Evolutionary conservation across 352 stramenopile species (phyloP).

Genomic region (Phytophthora sojae): DNA sequence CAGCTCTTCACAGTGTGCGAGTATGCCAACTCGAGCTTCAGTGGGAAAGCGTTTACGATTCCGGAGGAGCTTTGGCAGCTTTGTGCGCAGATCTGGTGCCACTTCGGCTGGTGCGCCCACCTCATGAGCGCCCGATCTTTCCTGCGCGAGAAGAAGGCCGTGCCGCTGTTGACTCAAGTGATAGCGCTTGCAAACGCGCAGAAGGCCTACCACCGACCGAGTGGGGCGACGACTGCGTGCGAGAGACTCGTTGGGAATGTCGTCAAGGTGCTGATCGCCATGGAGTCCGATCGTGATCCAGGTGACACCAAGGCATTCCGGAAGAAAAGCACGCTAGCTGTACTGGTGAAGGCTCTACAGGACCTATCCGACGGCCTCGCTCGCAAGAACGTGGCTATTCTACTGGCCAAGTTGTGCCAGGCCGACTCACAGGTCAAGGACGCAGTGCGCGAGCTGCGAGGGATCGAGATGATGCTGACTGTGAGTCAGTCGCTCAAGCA

Average conservation of each 20-base stretch:
- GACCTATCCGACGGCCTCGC: slow-evolving; percentile 57
- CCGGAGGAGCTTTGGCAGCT: slow-evolving; percentile 59
- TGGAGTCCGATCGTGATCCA: slow-evolving; percentile 38
- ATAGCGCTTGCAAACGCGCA: slow-evolving; percentile 45
- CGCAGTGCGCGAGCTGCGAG: slow-evolving; percentile 61
- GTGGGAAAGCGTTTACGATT: slow-evolving; percentile 12
- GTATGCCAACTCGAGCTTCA: slow-evolving; percentile 28
- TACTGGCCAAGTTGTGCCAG: slow-evolving; percentile 78
- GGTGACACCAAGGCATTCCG: slow-evolving; percentile 31
- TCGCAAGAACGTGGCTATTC: slow-evolving; percentile 81
- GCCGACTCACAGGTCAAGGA: slow-evolving; percentile 54
- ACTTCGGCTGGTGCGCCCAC: slow-evolving; percentile 68
- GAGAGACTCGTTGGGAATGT: slow-evolving; percentile 74
- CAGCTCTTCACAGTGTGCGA: slow-evolving; percentile 47
- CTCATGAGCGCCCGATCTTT: slow-evolving; percentile 40
- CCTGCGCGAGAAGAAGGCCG: slow-evolving; percentile 42
- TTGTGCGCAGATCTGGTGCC: slow-evolving; percentile 74
- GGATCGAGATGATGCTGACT: slow-evolving; percentile 84
- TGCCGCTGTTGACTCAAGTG: slow-evolving; percentile 52
- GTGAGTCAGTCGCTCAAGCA: slow-evolving; percentile 64
- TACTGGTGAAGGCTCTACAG: slow-evolving; percentile 57
- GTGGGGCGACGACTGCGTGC: slow-evolving; percentile 30
- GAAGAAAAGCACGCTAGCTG: slow-evolving; percentile 34
- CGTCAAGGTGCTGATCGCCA: slow-evolving; percentile 69
- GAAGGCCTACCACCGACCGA: slow-evolving; percentile 23